Conservation (phyloP, 208 protist species). For the Crithidia acanthocephali region DNA sequence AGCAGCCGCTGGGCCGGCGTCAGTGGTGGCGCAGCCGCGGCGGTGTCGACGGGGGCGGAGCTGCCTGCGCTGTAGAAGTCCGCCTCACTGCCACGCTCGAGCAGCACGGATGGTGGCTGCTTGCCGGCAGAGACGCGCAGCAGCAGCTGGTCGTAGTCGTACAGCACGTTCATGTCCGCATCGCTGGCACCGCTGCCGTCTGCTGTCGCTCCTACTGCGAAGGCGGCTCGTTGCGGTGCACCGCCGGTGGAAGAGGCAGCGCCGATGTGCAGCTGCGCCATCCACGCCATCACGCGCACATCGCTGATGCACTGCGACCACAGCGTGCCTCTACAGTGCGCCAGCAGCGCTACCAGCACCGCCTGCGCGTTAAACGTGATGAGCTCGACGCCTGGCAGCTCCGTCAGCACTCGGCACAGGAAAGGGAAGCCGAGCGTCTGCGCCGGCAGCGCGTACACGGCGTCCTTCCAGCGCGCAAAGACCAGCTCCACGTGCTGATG, state of each 20-base stretch:
- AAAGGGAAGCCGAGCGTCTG: constrained; percentile 53
- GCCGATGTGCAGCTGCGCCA: constrained; percentile 46
- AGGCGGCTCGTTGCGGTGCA: background rate
- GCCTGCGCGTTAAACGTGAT: constrained; percentile 88
- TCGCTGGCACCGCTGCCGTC: background rate
- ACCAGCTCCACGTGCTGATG: constrained; percentile 54
- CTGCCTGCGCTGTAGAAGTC: constrained; percentile 1
- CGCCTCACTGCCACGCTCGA: constrained; percentile 12
- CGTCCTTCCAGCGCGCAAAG: constrained; percentile 79
- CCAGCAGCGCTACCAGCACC: constrained; percentile 65
- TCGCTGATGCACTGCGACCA: constrained; percentile 81
- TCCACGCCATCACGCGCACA: constrained; percentile 88
- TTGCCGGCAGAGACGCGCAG: constrained; percentile 31
- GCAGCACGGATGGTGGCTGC: constrained; percentile 28
- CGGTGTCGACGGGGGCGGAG: background rate
- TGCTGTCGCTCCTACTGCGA: background rate
- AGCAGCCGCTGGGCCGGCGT: constrained; percentile 45
- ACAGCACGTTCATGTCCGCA: constrained; percentile 30
- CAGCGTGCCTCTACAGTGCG: constrained; percentile 47
- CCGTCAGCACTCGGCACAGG: constrained; percentile 60
- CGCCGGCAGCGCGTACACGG: constrained; percentile 59
- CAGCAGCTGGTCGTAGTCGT: constrained; percentile 37
- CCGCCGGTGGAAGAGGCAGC: background rate
- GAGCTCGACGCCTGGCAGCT: constrained; percentile 84
- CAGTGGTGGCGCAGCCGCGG: constrained; percentile 15